Evolutionary conservation across 2,329 filamentous ascomycete genomes (phyloP).

Genomic region (Ceratocystis destructans): DNA sequence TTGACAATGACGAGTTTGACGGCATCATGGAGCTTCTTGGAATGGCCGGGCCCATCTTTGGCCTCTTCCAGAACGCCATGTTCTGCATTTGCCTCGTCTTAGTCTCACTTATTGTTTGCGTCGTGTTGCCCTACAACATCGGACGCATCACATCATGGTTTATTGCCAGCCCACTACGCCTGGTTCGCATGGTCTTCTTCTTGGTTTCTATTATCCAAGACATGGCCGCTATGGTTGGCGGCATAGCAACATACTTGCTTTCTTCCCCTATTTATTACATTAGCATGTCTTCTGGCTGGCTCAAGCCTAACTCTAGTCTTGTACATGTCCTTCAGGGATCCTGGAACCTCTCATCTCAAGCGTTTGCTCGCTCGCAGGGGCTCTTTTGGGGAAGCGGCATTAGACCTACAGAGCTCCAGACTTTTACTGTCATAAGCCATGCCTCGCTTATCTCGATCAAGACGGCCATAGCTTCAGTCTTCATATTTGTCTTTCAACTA

Average conservation of each 20-base stretch:
- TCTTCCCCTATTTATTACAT: conserved; percentile 15
- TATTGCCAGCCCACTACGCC: conserved; percentile 63
- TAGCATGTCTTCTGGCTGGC: conserved; percentile 14
- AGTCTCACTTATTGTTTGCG: conserved; percentile 68
- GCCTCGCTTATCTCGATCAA: conserved; percentile 52
- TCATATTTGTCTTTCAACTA: background rate
- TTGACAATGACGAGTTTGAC: conserved; percentile 82
- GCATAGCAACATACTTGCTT: conserved; percentile 27
- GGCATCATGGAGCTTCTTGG: conserved; percentile 92
- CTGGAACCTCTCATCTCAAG: background rate
- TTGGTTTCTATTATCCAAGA: conserved; percentile 72
- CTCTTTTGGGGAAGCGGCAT: background rate
- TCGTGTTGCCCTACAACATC: conserved; percentile 85
- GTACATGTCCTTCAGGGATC: conserved; percentile 16
- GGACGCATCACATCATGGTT: conserved; percentile 73
- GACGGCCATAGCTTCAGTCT: conserved; percentile 22
- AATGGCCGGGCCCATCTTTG: conserved; percentile 83
- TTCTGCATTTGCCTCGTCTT: conserved; percentile 87
- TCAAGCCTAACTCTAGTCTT: conserved; percentile 20
- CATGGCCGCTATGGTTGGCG: conserved; percentile 49
- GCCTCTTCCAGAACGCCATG: conserved; percentile 83
- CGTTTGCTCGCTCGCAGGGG: background rate
- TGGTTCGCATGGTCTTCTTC: conserved; percentile 58
- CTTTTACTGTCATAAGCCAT: conserved; percentile 65
- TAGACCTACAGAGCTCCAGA: conserved; percentile 46